Evolutionary conservation across 257 asterid species (phyloP).

Genomic region (Datura wrightii): DNA sequence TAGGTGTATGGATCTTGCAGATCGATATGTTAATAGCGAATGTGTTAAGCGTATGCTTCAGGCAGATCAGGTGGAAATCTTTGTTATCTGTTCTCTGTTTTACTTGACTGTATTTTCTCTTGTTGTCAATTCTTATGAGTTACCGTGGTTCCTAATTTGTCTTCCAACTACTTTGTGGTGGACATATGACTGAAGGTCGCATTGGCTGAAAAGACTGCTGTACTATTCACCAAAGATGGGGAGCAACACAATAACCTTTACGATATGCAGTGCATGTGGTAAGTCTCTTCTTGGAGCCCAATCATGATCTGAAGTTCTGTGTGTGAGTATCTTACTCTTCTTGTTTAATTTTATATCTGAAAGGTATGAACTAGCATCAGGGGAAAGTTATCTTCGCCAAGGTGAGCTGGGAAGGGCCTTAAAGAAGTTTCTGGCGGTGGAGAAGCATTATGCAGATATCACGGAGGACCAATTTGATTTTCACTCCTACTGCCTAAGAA

Average conservation of each 20-base stretch:
- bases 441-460: constrained; percentile 94
- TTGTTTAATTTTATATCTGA: constrained; percentile 22
- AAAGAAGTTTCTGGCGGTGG: constrained; percentile 97
- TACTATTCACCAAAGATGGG: constrained; percentile 94
- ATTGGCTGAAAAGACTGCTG: constrained; percentile 93
- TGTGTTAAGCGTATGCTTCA: constrained; percentile 99
- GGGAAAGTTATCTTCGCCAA: constrained; percentile 95
- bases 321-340: background rate
- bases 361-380: constrained; percentile 98
- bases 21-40: constrained; percentile 94
- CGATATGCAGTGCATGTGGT: constrained; percentile 99
- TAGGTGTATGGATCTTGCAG: constrained; percentile 99
- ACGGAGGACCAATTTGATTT: constrained; percentile 98
- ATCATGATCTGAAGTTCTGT: constrained; percentile 13
- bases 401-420: constrained; percentile 92
- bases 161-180: constrained; percentile 17
- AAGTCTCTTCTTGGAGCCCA: constrained; percentile 29
- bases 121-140: background rate
- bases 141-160: constrained; percentile 14
- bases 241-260: constrained; percentile 96
- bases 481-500: constrained; percentile 95
- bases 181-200: constrained; percentile 63
- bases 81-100: constrained; percentile 10
- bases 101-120: background rate
- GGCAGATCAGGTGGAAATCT: constrained; percentile 85